Evolutionary conservation across 495 filamentous ascomycete genomes (phyloP), one percentile per base, ranked within the genome.

Genomic region (Filosporella fistucella): DNA sequence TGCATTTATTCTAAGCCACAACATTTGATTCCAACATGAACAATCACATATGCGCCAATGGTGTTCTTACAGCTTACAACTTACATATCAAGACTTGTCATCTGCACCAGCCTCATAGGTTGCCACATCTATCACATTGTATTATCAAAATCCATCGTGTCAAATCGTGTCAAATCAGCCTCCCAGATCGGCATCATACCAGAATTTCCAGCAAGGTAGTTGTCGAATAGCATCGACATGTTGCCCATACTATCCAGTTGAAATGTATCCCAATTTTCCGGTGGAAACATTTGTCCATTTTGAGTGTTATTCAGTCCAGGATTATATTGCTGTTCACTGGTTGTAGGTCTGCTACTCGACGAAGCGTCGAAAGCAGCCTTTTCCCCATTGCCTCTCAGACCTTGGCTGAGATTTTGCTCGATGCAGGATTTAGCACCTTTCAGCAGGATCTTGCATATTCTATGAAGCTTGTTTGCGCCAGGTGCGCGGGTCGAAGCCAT

Each of bases 401-500:
- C 16, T 4, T 29, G 41, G 18, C 41, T 43, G n/a, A n/a, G n/a
- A n/a, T n/a, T n/a, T 17, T 43, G 41, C 14, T 43, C 41, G n/a
- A 43, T 26, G 41, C 41, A 43, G 5, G 41, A 29, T 20, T 29
- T 28, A 7, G 41, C 41, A 32, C 41, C 41, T 12, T 26, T 23
- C 12, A 43, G 41, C 13, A 43, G 26, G 7, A 43, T 43, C 20
- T 32, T 35, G 32, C 43, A 46, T 3, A 46, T 36, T 21, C 18
- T 20, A 11, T 22, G 14, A 16, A 46, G 32, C 18, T 46, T 46
- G n/a, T 24, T 36, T 8, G 32, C 43, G 12, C 43, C 43, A 14
- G 29, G 30, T 22, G 21, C 23, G 32, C 43, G 4, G 0, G 47
- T 34, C 1, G 45, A 8, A 35, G 52, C 34, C 16, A 60, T 59